phyloP scores from a whole-genome alignment of 441 rosid species.

The Gossypium trilobum region DNA sequence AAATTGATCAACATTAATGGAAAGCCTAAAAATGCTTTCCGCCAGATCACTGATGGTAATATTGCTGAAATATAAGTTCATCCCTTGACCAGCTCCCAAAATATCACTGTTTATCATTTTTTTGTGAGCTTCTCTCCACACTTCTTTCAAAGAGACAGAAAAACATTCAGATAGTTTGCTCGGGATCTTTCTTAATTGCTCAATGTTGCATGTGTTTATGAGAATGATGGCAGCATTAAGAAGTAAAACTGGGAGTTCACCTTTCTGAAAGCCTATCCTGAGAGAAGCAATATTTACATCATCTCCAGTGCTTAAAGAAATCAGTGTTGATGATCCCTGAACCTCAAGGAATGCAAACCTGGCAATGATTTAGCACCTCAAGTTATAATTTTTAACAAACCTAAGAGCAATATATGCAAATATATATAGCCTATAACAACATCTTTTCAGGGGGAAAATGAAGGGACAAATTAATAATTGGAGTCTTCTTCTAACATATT shows the following conservation, averaged over 20 bases:
- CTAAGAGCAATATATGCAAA: conserved; percentile 5
- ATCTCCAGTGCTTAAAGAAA: conserved; percentile 24
- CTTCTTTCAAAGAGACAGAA: conserved; percentile 26
- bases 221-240: conserved; percentile 34
- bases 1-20: conserved; percentile 21
- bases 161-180: conserved; percentile 24
- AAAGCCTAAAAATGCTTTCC: conserved; percentile 48
- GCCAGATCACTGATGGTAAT: conserved; percentile 33
- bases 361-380: conserved; percentile 22
- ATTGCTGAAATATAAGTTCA: conserved; percentile 22
- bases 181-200: conserved; percentile 33
- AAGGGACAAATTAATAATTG: background rate
- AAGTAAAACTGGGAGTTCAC: conserved; percentile 24
- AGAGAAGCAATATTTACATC: conserved; percentile 14
- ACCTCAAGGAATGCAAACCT: conserved; percentile 41
- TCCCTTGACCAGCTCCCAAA: conserved; percentile 15
- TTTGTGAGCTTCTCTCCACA: conserved; percentile 34
- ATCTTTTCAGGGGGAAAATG: background rate
- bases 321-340: conserved; percentile 18
- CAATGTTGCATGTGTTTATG: conserved; percentile 31
- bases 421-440: background rate
- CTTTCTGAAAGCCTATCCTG: conserved; percentile 25
- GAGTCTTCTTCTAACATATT: background rate
- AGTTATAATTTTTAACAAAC: conserved; percentile 1
- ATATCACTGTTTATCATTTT: conserved; percentile 23